Conservation (phyloP, 345 rosid species). For the Moricandia moricandioides region DNA sequence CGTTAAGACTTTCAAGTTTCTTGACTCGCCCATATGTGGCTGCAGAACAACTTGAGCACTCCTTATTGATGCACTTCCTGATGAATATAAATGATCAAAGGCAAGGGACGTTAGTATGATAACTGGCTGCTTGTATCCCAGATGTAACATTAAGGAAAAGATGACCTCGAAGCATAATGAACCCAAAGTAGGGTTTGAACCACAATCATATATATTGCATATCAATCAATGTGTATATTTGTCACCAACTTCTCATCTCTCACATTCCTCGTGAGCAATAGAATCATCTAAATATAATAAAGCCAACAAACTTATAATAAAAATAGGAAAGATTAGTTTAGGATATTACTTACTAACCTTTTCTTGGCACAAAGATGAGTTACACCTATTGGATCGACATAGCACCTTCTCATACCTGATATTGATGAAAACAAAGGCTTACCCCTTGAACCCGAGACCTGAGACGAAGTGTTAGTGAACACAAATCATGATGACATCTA, state of each 20-base stretch:
- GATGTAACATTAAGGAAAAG: too few species aligned
- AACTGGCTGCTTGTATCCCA: not conserved
- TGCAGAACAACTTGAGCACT: not conserved
- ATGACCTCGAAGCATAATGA: too few species aligned
- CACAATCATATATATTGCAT: too few species aligned
- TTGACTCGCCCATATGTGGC: not conserved
- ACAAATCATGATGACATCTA: constrained; percentile 76
- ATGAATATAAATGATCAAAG: not conserved
- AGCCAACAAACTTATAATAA: too few species aligned
- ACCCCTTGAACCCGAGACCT: constrained; percentile 49
- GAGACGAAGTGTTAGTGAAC: constrained; percentile 54
- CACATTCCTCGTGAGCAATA: too few species aligned
- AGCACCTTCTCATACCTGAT: constrained; percentile 48
- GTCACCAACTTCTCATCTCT: too few species aligned
- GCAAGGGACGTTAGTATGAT: not conserved
- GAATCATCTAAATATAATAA: too few species aligned
- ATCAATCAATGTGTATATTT: too few species aligned
- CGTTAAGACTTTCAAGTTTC: not conserved
- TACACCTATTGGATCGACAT: constrained; percentile 39
- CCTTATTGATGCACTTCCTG: not conserved
- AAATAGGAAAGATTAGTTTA: not conserved
- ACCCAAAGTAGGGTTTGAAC: too few species aligned
- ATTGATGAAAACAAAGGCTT: constrained; percentile 67
- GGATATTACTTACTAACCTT: constrained; percentile 42
- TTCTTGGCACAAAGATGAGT: constrained; percentile 82